Evolutionary conservation across 2,329 filamentous ascomycete species (phyloP), one percentile per base, ranked within the genome.

Genomic region (Colletotrichum aenigma): DNA sequence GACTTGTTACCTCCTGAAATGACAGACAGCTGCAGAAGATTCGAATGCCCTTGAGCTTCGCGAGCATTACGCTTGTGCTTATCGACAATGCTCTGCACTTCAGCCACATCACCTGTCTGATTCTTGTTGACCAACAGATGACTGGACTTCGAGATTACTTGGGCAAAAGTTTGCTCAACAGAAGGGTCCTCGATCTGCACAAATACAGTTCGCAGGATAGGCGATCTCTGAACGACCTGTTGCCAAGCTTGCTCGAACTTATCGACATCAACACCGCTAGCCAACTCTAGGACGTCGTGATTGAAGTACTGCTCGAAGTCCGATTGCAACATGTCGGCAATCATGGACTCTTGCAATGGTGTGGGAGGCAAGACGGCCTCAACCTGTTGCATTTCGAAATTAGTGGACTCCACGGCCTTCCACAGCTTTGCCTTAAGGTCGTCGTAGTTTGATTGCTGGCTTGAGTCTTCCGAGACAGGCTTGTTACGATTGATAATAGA

Each of bases 301-400:
- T 97, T 98, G 86, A 95, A 97, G 81, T 98, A 98, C 77, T 92
- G 90, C 13, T 88, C 86, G 79, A 94, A 96, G 4, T 91, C 88
- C 0, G 95, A 97, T 18, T 91, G 88, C 0, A 95, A 78, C 94
- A 98, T 98, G 76, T 95, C 94, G 1, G 93, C 92, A 4, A 97
- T 86, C 92, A 98, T 95, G 2, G 93, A 93, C 82, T 98, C 95
- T 84, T 98, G 96, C 7, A 98, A 88, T 8, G 96, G 93, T 0
- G 96, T 98, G 1, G 93, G 90, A 0, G 96, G 96, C 3, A 97
- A 84, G 4, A 96, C 84, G 5, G 87, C 82, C 66, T 94, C 91
- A 1, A 93, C 80, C 13, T 86, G 80, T 0, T 82, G 76, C 9
- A 89, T 80, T 2, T 84, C 74, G 26, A 84, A 79, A 0, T 81